Conservation (phyloP, 1,284 basidiomycete species). For the Uromyces viciae-fabae region DNA sequence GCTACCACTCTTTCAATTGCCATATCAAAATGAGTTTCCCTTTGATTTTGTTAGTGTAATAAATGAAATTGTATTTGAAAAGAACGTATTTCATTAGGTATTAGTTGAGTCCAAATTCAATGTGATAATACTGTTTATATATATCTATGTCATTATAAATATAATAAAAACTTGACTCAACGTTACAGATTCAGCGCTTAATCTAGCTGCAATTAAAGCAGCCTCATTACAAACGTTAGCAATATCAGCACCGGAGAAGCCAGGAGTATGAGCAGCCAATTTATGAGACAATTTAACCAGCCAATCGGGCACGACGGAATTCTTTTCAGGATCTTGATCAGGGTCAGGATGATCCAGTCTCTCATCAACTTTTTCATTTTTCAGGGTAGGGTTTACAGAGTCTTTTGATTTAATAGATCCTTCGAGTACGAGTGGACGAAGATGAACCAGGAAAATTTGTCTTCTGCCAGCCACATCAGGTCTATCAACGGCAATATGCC, state of each 20-base stretch:
- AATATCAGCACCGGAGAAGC: conserved; percentile 97
- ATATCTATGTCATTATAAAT: background rate
- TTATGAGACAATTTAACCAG: conserved; percentile 73
- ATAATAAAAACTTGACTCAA: conserved; percentile 16
- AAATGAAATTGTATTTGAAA: too few relatives aligned
- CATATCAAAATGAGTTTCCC: conserved; percentile 83
- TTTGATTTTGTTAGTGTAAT: too few relatives aligned
- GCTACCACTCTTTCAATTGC: conserved; percentile 98
- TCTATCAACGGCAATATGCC: conserved; percentile 91
- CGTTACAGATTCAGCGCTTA: conserved; percentile 71
- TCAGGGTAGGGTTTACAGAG: background rate
- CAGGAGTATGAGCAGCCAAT: conserved; percentile 89
- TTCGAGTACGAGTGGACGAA: conserved; percentile 69
- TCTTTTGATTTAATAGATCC: background rate
- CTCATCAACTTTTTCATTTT: background rate
- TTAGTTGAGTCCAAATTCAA: too few relatives aligned
- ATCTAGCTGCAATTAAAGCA: conserved; percentile 87
- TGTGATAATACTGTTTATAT: too few relatives aligned
- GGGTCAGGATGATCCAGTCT: background rate
- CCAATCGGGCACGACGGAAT: conserved; percentile 59
- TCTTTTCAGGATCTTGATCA: conserved; percentile 26
- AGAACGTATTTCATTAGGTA: too few relatives aligned
- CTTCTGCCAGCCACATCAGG: conserved; percentile 90
- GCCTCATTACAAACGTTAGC: conserved; percentile 99
- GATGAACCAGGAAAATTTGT: conserved; percentile 91